Percentiles rank a stretch among this genome's conserved stretches.
Evolutionary conservation across 495 filamentous ascomycete species (phyloP).

Genomic region (Pyronema omphalodes): DNA sequence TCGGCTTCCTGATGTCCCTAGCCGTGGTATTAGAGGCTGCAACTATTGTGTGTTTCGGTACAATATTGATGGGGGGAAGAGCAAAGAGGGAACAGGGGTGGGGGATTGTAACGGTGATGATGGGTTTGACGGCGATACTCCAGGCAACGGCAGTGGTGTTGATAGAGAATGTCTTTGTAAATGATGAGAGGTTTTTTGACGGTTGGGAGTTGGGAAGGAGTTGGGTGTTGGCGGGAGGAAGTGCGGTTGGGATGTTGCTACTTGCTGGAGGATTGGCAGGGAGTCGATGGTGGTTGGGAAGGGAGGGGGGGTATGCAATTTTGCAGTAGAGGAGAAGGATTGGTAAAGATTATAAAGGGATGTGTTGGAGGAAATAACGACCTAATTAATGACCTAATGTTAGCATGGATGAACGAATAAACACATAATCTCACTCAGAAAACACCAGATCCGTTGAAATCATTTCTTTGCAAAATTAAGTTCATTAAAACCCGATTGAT

Average conservation of each 20-base stretch:
- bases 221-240: conserved; percentile 58
- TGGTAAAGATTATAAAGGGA: conserved; percentile 22
- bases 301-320: conserved; percentile 73
- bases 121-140: conserved; percentile 3
- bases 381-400: background rate
- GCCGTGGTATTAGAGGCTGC: conserved; percentile 58
- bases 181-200: conserved; percentile 68
- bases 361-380: background rate
- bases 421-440: background rate
- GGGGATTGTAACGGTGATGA: conserved; percentile 38
- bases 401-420: background rate
- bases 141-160: conserved; percentile 11
- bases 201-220: conserved; percentile 69
- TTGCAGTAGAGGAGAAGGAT: conserved; percentile 13
- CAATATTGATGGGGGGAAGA: conserved; percentile 60
- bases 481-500: too few species aligned
- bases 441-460: too few species aligned
- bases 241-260: conserved; percentile 46
- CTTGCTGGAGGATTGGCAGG: conserved; percentile 42
- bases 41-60: conserved; percentile 51
- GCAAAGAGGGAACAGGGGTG: conserved; percentile 58
- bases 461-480: too few species aligned
- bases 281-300: conserved; percentile 47
- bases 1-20: conserved; percentile 74
- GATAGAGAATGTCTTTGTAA: conserved; percentile 65